These are phyloP conservation scores for Inga laurina DNA, from an alignment of 306 rosid species.

Conservation along the genomic window DNA sequence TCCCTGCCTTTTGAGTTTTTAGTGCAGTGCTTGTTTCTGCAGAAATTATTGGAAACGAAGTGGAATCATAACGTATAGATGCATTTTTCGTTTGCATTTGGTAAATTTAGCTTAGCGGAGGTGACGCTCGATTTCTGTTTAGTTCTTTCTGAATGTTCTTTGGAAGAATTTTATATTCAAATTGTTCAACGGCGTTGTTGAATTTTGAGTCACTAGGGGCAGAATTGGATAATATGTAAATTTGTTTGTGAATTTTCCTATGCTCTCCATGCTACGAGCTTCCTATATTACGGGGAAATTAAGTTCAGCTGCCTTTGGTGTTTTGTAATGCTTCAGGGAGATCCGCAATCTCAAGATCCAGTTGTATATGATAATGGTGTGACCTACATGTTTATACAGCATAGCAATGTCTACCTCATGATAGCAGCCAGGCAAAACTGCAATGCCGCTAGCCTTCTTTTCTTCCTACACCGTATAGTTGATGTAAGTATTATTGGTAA, in stretches of 20 bases:
- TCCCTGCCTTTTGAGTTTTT: not conserved
- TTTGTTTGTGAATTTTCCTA: not conserved
- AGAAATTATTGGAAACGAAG: not conserved
- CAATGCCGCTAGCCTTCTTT: slow-evolving; percentile 96
- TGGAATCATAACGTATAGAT: not conserved
- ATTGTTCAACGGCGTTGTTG: not conserved
- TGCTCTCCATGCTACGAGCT: not conserved
- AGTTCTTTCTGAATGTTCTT: not conserved
- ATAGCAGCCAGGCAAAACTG: slow-evolving; percentile 92
- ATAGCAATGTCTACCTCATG: slow-evolving; percentile 91
- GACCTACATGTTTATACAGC: slow-evolving; percentile 93
- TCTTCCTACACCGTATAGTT: slow-evolving; percentile 85
- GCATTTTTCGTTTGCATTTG: not conserved
- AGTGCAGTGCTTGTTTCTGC: not conserved
- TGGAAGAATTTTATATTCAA: not conserved
- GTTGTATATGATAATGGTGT: slow-evolving; percentile 86
- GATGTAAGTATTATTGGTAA: slow-evolving; percentile 62
- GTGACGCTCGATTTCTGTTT: not conserved
- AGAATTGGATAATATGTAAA: slow-evolving; percentile 8
- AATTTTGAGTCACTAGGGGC: slow-evolving; percentile 2
- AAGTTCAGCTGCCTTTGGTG: not conserved
- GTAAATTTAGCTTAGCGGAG: not conserved
- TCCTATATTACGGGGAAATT: not conserved
- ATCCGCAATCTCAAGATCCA: slow-evolving; percentile 93
- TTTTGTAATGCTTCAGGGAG: slow-evolving; percentile 64